Conservation (phyloP, 1,284 basidiomycete species). For the Gastroboletus turbinatus region DNA sequence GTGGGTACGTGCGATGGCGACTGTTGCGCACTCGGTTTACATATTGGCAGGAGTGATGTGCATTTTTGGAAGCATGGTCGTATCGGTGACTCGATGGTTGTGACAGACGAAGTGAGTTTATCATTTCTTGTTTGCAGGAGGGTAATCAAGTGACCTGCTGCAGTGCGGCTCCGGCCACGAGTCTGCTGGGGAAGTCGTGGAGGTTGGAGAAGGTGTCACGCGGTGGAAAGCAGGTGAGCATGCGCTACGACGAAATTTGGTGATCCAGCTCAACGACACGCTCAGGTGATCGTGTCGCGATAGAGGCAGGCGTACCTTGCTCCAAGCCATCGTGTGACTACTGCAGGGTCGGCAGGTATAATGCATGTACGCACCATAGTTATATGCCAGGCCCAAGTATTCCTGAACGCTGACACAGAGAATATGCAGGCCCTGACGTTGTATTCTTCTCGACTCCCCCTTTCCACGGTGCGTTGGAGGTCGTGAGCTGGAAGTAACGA, state of each 20-base stretch:
- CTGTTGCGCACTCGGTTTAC: neutral
- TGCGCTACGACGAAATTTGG: neutral
- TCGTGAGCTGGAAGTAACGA: neutral
- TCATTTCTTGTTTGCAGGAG: neutral
- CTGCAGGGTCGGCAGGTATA: constrained; percentile 60
- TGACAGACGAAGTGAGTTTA: constrained; percentile 52
- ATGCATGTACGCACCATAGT: constrained; percentile 43
- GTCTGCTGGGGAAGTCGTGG: constrained; percentile 61
- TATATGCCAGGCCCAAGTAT: neutral
- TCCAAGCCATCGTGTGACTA: constrained; percentile 56
- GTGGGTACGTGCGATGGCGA: constrained; percentile 43
- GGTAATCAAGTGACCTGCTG: neutral
- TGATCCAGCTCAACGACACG: neutral
- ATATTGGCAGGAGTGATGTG: constrained; percentile 49
- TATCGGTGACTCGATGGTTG: constrained; percentile 65
- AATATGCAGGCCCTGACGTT: constrained; percentile 44
- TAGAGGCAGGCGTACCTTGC: constrained; percentile 64
- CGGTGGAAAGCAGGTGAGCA: constrained; percentile 54
- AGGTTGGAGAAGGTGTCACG: constrained; percentile 60
- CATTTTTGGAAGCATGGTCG: constrained; percentile 68
- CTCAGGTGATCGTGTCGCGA: constrained; percentile 60
- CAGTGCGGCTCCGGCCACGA: constrained; percentile 66
- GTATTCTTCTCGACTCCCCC: constrained; percentile 70
- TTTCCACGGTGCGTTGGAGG: constrained; percentile 46
- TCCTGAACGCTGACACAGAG: constrained; percentile 6